Evolutionary conservation across 768 basidiomycete species (phyloP), one percentile per base, ranked within the genome.

Genomic region (Lactifluus piperatus): DNA sequence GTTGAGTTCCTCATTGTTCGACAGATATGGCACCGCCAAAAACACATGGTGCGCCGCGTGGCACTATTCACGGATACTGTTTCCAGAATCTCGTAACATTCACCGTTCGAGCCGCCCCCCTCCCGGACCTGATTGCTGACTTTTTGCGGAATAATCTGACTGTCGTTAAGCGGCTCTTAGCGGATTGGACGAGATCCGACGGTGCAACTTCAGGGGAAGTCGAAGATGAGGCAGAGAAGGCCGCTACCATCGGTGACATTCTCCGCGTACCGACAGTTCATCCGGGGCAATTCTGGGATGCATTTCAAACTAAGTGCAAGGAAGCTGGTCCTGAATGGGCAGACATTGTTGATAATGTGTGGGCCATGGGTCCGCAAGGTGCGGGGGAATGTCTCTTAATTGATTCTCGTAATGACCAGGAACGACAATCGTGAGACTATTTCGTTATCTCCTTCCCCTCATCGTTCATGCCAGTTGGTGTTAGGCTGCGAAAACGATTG

Each of bases 361-460:
- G 93, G 93, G 83, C 89, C 20, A 94, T 97, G 71, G 97, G 97
- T 0, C 95, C 95, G 0, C 88, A 88, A 64, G 74, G 83, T 54
- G 83, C 87, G 20, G 95, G 95, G 0, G 84, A 88, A 10, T 97
- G 94, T 70, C 68, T 99, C 11, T 73, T 99, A 11, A 75, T 98
- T 18, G 95, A 99, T 70, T 73, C 76, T 10, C 78, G 88, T 57
- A 76, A 78, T 53, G 73, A 75, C 39, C 70, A 64, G 22, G 51
- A 69, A 43, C 70, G 74, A 50, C 74, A 77, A 63, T 88, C 87
- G 86, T 86, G 64, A 67, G 86, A 77, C 5, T 26, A 2, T 46
- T 27, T 60, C 53, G 56, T 22, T 54, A 64, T 55, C 27, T 52
- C 49, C 39, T 55, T 41, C 32, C 20, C 52, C 32, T 50, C 41